These are phyloP conservation scores for Mortierella sp. DNA, from an alignment of 371 early-diverging fungal genomes.

Conservation along the genomic window DNA sequence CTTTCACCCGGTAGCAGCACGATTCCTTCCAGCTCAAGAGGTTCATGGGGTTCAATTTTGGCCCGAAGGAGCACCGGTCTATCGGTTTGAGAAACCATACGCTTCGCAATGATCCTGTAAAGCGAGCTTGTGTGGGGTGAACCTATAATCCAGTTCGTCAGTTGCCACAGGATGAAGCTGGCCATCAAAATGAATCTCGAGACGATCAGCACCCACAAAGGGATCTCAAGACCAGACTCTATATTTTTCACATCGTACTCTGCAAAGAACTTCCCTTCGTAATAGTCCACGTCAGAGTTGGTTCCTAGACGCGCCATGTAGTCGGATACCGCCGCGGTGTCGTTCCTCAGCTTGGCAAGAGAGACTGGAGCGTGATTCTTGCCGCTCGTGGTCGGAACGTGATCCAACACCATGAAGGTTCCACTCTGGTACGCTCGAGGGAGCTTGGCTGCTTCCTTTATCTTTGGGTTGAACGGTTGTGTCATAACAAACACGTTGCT, in stretches of 20 bases:
- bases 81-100: too few species aligned
- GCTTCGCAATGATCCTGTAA: slow-evolving; percentile 1
- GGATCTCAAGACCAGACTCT: slow-evolving; percentile 6
- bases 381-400: neutral
- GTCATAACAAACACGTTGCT: too few species aligned
- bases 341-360: neutral
- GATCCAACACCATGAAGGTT: too few species aligned
- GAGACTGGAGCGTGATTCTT: neutral
- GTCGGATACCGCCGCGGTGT: neutral
- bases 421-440: too few species aligned
- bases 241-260: slow-evolving; percentile 1
- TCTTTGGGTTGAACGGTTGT: too few species aligned
- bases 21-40: too few species aligned
- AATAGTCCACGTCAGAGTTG: neutral
- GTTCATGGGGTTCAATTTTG: too few species aligned
- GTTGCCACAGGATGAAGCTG: neutral
- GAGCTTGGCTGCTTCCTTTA: too few species aligned
- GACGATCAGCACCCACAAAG: neutral
- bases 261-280: neutral
- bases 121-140: slow-evolving; percentile 1
- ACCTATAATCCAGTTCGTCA: neutral
- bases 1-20: too few species aligned
- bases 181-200: neutral
- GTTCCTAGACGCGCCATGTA: slow-evolving; percentile 12
- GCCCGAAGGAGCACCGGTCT: too few species aligned